phyloP scores from a whole-genome alignment of 2,329 filamentous ascomycete genomes.

The Pseudogymnoascus sp. region DNA sequence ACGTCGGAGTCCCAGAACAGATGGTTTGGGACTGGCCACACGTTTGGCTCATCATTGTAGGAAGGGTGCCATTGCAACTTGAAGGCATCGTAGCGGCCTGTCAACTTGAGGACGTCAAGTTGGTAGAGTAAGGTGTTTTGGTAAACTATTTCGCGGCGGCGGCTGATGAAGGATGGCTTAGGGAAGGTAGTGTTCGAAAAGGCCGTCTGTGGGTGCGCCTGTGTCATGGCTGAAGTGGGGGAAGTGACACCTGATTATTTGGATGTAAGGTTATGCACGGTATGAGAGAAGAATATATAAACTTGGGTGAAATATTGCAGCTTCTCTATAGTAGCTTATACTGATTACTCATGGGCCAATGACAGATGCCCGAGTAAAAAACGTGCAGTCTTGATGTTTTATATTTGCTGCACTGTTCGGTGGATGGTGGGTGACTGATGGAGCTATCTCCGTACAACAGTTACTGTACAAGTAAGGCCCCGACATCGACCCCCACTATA shows the following conservation, averaged over 20 bases:
- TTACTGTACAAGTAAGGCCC: not conserved
- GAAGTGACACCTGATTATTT: not conserved
- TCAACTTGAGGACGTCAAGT: slow-evolving; percentile 43
- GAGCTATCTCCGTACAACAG: not conserved
- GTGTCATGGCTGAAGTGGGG: slow-evolving; percentile 22
- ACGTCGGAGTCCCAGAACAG: slow-evolving; percentile 53
- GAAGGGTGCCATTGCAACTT: slow-evolving; percentile 47
- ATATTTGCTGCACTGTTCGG: not conserved
- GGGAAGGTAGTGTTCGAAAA: slow-evolving; percentile 30
- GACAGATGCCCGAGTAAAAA: not conserved
- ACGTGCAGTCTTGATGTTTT: not conserved
- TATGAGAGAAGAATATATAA: not conserved
- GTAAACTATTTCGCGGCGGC: slow-evolving; percentile 35
- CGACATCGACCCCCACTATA: not conserved
- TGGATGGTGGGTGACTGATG: not conserved
- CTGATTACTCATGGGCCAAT: not conserved
- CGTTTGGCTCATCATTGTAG: slow-evolving; percentile 41
- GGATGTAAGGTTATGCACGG: not conserved
- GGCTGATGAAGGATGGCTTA: slow-evolving; percentile 27
- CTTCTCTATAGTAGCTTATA: not conserved
- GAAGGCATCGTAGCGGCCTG: slow-evolving; percentile 51
- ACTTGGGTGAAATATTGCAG: not conserved
- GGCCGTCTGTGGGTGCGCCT: slow-evolving; percentile 33
- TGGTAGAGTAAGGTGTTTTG: slow-evolving; percentile 41
- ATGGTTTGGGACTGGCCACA: slow-evolving; percentile 50